Conservation (phyloP, 2,329 filamentous ascomycete species). For the Dactylonectria macrodidyma region DNA sequence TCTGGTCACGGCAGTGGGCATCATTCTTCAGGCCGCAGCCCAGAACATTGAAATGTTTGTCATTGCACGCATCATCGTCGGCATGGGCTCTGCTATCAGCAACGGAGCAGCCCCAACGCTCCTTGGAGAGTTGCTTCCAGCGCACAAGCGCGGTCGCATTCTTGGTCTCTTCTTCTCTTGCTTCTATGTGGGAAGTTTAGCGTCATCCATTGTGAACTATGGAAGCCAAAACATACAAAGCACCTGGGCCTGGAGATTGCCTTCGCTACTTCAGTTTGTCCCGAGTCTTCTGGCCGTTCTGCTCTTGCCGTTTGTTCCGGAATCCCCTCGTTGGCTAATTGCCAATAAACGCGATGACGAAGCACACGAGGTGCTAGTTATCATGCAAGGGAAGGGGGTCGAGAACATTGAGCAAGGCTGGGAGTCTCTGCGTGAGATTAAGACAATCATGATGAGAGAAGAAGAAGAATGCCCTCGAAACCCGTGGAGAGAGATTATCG, state of each 20-base stretch:
- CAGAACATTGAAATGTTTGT: slow-evolving; percentile 68
- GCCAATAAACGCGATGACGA: slow-evolving; percentile 49
- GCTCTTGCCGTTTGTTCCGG: slow-evolving; percentile 21
- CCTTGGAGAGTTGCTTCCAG: slow-evolving; percentile 64
- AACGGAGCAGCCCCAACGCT: slow-evolving; percentile 62
- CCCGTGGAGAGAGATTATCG: slow-evolving; percentile 47
- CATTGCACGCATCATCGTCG: slow-evolving; percentile 61
- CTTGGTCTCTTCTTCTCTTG: slow-evolving; percentile 44
- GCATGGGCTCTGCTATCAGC: slow-evolving; percentile 60
- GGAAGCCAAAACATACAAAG: slow-evolving; percentile 43
- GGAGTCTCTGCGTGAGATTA: slow-evolving; percentile 41
- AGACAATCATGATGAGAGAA: slow-evolving; percentile 43
- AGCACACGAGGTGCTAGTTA: slow-evolving; percentile 54
- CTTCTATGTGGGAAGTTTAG: slow-evolving; percentile 50
- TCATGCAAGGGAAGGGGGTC: slow-evolving; percentile 58
- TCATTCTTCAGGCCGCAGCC: slow-evolving; percentile 62
- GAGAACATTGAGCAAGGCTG: slow-evolving; percentile 31
- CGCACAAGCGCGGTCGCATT: slow-evolving; percentile 35
- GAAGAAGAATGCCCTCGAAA: slow-evolving; percentile 43
- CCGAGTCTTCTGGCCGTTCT: slow-evolving; percentile 39
- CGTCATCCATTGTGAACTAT: slow-evolving; percentile 45
- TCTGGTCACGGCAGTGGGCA: slow-evolving; percentile 59
- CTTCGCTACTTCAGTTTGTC: slow-evolving; percentile 50
- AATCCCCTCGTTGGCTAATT: slow-evolving; percentile 56
- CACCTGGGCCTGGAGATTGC: slow-evolving; percentile 54